phyloP scores from a whole-genome alignment of 352 stramenopile genomes.

The Phytopythium vexans region DNA sequence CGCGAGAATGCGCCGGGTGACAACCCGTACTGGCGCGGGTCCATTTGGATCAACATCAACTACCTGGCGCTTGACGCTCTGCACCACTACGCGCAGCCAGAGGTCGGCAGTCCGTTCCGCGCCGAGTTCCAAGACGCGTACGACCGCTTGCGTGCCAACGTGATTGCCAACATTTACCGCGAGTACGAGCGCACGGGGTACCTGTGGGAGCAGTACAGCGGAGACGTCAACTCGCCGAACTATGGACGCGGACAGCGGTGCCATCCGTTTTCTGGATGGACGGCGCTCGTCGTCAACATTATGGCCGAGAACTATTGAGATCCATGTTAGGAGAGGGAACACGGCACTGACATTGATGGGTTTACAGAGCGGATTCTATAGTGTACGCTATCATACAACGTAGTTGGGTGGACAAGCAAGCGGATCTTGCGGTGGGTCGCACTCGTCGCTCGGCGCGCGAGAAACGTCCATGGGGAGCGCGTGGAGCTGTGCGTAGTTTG shows the following conservation, averaged over 20 bases:
- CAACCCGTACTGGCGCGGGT: constrained; percentile 91
- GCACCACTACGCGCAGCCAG: constrained; percentile 62
- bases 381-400: constrained; percentile 30
- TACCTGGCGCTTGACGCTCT: constrained; percentile 88
- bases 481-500: constrained; percentile 19
- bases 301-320: constrained; percentile 89
- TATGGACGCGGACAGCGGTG: constrained; percentile 85
- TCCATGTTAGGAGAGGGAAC: background rate
- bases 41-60: constrained; percentile 95
- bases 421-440: constrained; percentile 28
- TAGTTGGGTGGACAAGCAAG: constrained; percentile 59
- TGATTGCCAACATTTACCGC: constrained; percentile 59
- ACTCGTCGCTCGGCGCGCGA: no score
- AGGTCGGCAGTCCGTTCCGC: constrained; percentile 40
- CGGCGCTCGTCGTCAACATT: constrained; percentile 90
- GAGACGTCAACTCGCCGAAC: constrained; percentile 34
- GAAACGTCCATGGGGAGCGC: no score
- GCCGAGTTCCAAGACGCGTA: constrained; percentile 42
- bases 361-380: no score
- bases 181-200: constrained; percentile 89
- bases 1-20: constrained; percentile 88
- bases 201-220: constrained; percentile 94
- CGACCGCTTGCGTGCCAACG: constrained; percentile 43
- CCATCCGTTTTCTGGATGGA: constrained; percentile 95
- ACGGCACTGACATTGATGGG: background rate